These are phyloP conservation scores for Candida sojae DNA, from an alignment of 1,139 yeast species.

Conservation along the genomic window DNA sequence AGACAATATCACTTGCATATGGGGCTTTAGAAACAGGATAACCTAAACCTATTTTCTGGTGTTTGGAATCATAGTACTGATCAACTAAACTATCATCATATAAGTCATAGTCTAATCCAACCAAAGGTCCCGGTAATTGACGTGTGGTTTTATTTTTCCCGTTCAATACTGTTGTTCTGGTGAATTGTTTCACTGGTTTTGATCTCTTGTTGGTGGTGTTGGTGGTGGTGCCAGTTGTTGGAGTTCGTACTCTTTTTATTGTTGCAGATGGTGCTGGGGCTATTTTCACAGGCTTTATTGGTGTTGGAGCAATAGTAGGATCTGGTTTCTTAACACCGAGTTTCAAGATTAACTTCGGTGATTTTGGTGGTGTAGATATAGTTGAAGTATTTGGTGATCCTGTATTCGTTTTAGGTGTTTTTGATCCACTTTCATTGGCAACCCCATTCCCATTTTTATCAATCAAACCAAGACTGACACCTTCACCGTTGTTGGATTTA, in stretches of 20 bases:
- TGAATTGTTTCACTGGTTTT: constrained; percentile 13
- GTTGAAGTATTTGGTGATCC: background rate
- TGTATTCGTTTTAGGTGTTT: background rate
- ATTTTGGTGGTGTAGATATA: constrained; percentile 1
- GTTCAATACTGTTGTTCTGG: constrained; percentile 36
- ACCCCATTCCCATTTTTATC: background rate
- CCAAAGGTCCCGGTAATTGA: constrained; percentile 43
- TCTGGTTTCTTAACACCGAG: constrained; percentile 4
- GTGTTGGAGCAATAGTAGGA: background rate
- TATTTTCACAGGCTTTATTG: background rate
- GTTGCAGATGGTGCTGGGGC: background rate
- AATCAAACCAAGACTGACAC: background rate
- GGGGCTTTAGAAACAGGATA: constrained; percentile 31
- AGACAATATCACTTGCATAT: constrained; percentile 48
- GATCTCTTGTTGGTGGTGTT: background rate
- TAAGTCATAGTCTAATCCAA: constrained; percentile 36
- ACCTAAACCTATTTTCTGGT: constrained; percentile 34
- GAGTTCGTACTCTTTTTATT: background rate
- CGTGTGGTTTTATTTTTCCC: constrained; percentile 32
- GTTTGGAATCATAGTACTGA: constrained; percentile 20
- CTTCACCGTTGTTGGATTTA: constrained; percentile 1
- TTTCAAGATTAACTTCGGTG: constrained; percentile 9
- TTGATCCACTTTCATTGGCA: background rate
- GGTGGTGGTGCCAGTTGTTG: background rate
- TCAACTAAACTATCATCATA: constrained; percentile 37